Percentiles rank a stretch among this genome's conserved stretches.
Evolutionary conservation across 2,329 filamentous ascomycete genomes (phyloP).

Genomic region (Calonectria leucothoes): DNA sequence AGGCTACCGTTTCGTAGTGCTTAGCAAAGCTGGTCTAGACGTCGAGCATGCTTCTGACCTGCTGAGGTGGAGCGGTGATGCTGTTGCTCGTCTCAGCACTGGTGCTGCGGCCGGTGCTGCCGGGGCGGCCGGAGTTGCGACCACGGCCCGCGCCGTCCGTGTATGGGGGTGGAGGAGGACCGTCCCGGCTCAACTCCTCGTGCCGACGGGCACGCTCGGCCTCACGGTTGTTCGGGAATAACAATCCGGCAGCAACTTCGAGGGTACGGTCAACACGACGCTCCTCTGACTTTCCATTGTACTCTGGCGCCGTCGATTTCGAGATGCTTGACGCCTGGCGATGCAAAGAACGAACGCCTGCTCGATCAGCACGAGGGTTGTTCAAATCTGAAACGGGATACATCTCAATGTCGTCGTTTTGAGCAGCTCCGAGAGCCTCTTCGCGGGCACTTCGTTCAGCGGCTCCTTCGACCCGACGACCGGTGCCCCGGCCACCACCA

Average conservation of each 20-base stretch:
- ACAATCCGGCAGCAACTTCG: slow-evolving; percentile 55
- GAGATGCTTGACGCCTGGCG: slow-evolving; percentile 24
- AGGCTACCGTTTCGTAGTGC: neutral
- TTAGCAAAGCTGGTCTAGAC: slow-evolving; percentile 48
- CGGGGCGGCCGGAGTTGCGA: slow-evolving; percentile 42
- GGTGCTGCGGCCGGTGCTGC: slow-evolving; percentile 53
- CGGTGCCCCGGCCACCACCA: slow-evolving; percentile 59
- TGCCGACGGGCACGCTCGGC: slow-evolving; percentile 41
- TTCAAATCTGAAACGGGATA: slow-evolving; percentile 38
- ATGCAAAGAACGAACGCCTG: slow-evolving; percentile 42
- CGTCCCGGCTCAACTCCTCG: slow-evolving; percentile 45
- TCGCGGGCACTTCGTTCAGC: slow-evolving; percentile 51
- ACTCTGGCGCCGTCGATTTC: slow-evolving; percentile 31
- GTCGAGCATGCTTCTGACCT: slow-evolving; percentile 69
- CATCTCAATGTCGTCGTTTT: slow-evolving; percentile 54
- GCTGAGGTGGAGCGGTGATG: slow-evolving; percentile 61
- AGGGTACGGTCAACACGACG: slow-evolving; percentile 58
- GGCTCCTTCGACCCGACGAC: slow-evolving; percentile 53
- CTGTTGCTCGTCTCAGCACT: slow-evolving; percentile 62
- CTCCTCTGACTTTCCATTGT: slow-evolving; percentile 57
- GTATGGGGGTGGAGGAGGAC: slow-evolving; percentile 57
- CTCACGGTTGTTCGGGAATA: slow-evolving; percentile 59
- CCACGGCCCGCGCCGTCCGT: slow-evolving; percentile 39
- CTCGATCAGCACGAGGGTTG: slow-evolving; percentile 47
- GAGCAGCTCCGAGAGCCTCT: slow-evolving; percentile 45